A percentile compares a stretch with the other conserved stretches of the same genome.
phyloP scores from a whole-genome alignment of 768 basidiomycete genomes.

The Suillus discolor region DNA sequence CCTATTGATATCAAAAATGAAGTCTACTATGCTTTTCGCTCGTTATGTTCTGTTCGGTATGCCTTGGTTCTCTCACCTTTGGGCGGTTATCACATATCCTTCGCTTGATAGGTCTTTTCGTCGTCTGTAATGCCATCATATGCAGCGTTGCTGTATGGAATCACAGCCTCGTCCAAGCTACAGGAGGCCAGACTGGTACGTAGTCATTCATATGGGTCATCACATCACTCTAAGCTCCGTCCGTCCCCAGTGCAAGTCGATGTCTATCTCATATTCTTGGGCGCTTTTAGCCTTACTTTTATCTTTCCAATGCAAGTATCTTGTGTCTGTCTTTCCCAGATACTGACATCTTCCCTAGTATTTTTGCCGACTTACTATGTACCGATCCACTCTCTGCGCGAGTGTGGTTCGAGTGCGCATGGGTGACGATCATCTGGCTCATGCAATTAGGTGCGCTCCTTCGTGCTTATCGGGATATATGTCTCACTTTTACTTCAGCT shows the following conservation, averaged over 20 bases:
- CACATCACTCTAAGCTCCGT: conserved; percentile 15
- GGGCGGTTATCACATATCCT: neutral
- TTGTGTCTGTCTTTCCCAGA: neutral
- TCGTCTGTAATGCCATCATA: conserved; percentile 65
- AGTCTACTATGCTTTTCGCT: conserved; percentile 46
- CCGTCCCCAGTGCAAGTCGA: conserved; percentile 48
- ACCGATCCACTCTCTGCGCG: conserved; percentile 52
- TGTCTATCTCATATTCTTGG: conserved; percentile 60
- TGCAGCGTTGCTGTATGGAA: conserved; percentile 75
- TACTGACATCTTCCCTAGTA: conserved; percentile 33
- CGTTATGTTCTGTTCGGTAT: conserved; percentile 67
- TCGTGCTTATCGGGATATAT: neutral
- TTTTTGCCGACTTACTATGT: conserved; percentile 59
- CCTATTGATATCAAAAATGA: conserved; percentile 36
- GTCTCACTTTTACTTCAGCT: conserved; percentile 36
- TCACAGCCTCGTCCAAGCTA: conserved; percentile 46
- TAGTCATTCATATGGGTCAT: conserved; percentile 13
- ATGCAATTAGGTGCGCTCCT: conserved; percentile 58
- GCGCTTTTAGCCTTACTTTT: conserved; percentile 56
- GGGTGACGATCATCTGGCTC: conserved; percentile 59
- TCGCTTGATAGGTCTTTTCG: conserved; percentile 50
- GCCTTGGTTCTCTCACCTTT: conserved; percentile 5
- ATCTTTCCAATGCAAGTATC: conserved; percentile 59
- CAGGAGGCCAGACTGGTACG: conserved; percentile 41
- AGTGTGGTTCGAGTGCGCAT: conserved; percentile 74